Base-by-base conservation (phyloP, 371 early-diverging fungal genomes). In the Lichtheimia hyalospora region DNA sequence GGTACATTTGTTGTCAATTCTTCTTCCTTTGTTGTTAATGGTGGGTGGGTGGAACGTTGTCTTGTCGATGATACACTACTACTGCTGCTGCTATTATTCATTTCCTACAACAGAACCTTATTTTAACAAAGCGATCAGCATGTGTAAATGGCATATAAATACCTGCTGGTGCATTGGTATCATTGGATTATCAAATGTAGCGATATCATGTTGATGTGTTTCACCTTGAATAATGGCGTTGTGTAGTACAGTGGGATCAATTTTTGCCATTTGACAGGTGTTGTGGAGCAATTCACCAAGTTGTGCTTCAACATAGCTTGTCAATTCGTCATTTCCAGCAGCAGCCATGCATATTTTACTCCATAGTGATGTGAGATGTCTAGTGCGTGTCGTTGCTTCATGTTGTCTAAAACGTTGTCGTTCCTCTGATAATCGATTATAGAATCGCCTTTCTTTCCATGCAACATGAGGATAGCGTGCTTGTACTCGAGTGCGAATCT, bases 391-490 rank as follows among this genome's bases (percentile, higher is more conserved):
- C 21, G 73, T 73, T 1, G 85, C 72, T 39, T 85, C 84, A 15
- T 81, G 63, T 3, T 68, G 58, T 28, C 72, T 71, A 48, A 83
- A 79, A 57, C 81, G 81, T 71, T 63, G 82, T 56, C 85, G 74
- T 40, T 85, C 84, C 54, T 85, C 85, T n/a, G 84, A 81, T 18
- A 85, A 58, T 13, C 85, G 73, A 62, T 85, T 85, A 43, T 85
- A 85, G 60, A 85, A 85, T 2, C 85, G 68, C 40, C 85, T 76
- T 42, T 85, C 85, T 43, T 85, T 84, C 85, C 85, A 85, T 15
- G 73, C 68, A 25, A 83, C 64, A 50, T 76, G 69, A 3, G 84
- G 80, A 57, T 81, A 85, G 39, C 75, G 79, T 8, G 64, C 71
- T 61, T 79, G 76, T 54, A 85, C 80, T 3, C 72, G 61, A 14